Base-by-base conservation (phyloP, 1,139 yeast species). In the Geotrichum bryndzae region DNA sequence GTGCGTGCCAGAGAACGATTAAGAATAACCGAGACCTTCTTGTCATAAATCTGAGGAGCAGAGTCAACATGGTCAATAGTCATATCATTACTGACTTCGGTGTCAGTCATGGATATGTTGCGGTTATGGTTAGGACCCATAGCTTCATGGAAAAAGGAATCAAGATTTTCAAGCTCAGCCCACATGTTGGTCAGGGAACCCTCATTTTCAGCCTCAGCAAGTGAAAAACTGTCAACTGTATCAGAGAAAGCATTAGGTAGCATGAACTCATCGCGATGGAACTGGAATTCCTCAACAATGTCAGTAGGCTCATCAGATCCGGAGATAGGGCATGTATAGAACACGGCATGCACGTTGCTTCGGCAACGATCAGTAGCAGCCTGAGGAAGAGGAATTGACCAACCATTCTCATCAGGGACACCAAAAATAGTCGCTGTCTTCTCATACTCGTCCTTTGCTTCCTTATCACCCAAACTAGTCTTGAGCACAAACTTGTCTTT, bases 351-450 rank as follows among this genome's bases (percentile, higher is more conserved):
- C 1, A 95, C 96, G 71, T 95, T 94, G 71, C 89, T 90, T 66
- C 98, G 79, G 0, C 98, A 90, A 13, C 88, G 83, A 0, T 96
- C 87, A 0, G 97, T 90, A 0, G 96, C 87, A 46, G 89, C 84
- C 0, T 92, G 89, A 0, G 98, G 97, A 94, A 89, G 88, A 1
- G 98, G 96, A 57, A 95, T 86, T 0, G 97, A 87, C 99, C 99
- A 95, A 0, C 99, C 99, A 71, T 87, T 86, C n/a, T 90, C 96
- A 64, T 91, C 97, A 0, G 99, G 99, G 27, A 92, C 86, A 18
- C 99, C 99, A 78, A 91, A 95, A 61, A 94, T 77, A 0, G 97
- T 90, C 0, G 96, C 94, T 1, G 96, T 87, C 67, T 84, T 85
- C 67, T 89, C 97, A 69, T 87, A 88, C 68, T 90, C 96, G 66